Base-by-base conservation (phyloP, 176 grass and related monocot species). In the Carex pumila region DNA sequence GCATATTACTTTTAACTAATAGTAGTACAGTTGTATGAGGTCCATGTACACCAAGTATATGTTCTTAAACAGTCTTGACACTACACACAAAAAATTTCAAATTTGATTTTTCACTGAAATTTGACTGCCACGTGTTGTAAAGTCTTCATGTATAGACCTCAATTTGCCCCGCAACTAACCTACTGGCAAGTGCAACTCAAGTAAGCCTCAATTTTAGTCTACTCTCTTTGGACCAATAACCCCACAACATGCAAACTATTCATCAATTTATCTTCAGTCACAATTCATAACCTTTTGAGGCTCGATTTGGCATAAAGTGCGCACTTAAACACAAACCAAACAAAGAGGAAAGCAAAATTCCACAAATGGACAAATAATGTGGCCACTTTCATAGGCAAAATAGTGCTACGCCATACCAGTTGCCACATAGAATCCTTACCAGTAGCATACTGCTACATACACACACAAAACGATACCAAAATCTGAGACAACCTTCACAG, bases 91-190 rank as follows among this genome's bases (percentile, higher is more conserved):
- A 52, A 31, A 13, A 76, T 55, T 31, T 29, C 72, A 76, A 55
- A 54, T 55, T 76, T 76, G 49, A 31, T 1, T 7, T 8, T 39
- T 68, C 5, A 17, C 65, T 39, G 65, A 37, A 68, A 68, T 37
- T 17, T 68, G 32, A 6, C 29, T 52, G 7, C 21, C 60, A 62
- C 21, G 4, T 25, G 60, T n/a, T 21, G 47, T 50, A 74, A 5
- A 50, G 11, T 29, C 43, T 54, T 19, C 49, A 55, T 31, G n/a
- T 76, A 13, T 55, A 56, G 55, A 55, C 6, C 47, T 54, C 19
- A 54, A 32, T 76, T 76, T 76, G 72, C 45, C 65, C 31, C 47
- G 22, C 71, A 30, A 54, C 21, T 76, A 76, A 76, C 50, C 72
- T 76, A 30, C 11, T 50, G 12, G 13, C 5, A 76, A 76, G 22